A percentile compares a stretch with the other conserved stretches of the same genome.
Conservation (phyloP, 495 filamentous ascomycete genomes). For the Penicillium soppii region DNA sequence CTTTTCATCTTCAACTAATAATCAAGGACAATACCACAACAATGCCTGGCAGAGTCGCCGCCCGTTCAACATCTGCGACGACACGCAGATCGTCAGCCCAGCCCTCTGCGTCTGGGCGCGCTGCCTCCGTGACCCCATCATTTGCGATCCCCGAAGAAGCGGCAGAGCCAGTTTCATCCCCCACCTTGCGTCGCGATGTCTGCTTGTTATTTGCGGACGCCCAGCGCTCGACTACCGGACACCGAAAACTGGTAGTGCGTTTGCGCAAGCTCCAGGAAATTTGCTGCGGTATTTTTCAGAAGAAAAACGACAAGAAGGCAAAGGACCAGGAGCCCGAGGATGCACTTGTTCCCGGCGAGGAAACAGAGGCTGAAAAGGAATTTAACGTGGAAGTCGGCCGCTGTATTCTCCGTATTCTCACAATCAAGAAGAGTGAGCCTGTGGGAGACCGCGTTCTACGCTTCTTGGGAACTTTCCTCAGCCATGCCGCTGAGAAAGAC, state of each 20-base stretch:
- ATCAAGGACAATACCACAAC: conserved; percentile 26
- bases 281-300: conserved; percentile 73
- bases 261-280: conserved; percentile 85
- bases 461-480: conserved; percentile 83
- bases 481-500: conserved; percentile 78
- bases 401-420: conserved; percentile 77
- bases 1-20: conserved; percentile 20
- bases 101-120: conserved; percentile 57
- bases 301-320: conserved; percentile 45
- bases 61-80: conserved; percentile 53
- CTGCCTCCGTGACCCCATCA: conserved; percentile 60
- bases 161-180: conserved; percentile 50
- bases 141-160: conserved; percentile 72
- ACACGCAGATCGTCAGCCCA: conserved; percentile 59
- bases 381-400: conserved; percentile 84
- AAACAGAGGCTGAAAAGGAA: conserved; percentile 73
- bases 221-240: conserved; percentile 81
- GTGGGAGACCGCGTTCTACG: conserved; percentile 82
- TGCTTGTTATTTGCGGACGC: conserved; percentile 82
- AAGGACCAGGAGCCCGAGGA: conserved; percentile 37
- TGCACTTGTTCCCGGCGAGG: conserved; percentile 41
- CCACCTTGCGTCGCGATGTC: conserved; percentile 70
- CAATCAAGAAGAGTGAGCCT: conserved; percentile 87
- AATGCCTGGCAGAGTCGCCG: conserved; percentile 63
- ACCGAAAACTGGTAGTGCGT: conserved; percentile 83